These are phyloP conservation scores for Chloris gayana DNA, from an alignment of 176 grass and related monocot species.

Conservation along the genomic window DNA sequence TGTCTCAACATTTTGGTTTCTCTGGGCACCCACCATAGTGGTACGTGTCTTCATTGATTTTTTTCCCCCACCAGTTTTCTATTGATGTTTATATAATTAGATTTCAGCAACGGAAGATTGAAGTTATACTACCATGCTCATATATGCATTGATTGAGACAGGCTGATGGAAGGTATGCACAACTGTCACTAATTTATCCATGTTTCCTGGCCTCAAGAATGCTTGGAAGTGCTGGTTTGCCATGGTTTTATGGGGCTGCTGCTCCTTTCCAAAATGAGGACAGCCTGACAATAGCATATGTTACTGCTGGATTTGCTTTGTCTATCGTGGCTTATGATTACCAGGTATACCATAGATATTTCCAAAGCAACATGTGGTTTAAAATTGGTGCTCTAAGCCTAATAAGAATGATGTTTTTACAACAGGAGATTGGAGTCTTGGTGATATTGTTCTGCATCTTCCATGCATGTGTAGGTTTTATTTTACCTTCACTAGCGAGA, in stretches of 20 bases:
- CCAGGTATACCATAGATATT: conserved; percentile 49
- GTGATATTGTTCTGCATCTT: conserved; percentile 84
- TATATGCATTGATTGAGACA: conserved; percentile 44
- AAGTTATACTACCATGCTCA: neutral
- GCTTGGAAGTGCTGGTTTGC: conserved; percentile 72
- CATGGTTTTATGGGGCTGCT: conserved; percentile 64
- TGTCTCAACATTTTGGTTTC: conserved; percentile 73
- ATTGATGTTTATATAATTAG: conserved; percentile 2
- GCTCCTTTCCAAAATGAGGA: conserved; percentile 58
- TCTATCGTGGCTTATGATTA: conserved; percentile 88
- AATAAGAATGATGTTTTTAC: conserved; percentile 13
- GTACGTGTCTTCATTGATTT: conserved; percentile 45
- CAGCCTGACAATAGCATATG: conserved; percentile 67
- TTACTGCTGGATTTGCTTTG: conserved; percentile 57
- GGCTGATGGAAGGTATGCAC: conserved; percentile 80
- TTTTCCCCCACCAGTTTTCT: conserved; percentile 14
- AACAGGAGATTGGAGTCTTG: conserved; percentile 76
- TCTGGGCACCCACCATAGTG: conserved; percentile 94
- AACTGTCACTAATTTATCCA: conserved; percentile 73
- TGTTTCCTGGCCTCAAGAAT: conserved; percentile 87
- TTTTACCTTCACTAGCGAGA: conserved; percentile 82
- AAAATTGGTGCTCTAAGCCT: conserved; percentile 4
- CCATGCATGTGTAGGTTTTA: conserved; percentile 87
- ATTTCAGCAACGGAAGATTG: neutral
- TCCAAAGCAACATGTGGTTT: neutral